These are phyloP conservation scores for Turnera subulata DNA, from an alignment of 345 rosid genomes.

Conservation along the genomic window DNA sequence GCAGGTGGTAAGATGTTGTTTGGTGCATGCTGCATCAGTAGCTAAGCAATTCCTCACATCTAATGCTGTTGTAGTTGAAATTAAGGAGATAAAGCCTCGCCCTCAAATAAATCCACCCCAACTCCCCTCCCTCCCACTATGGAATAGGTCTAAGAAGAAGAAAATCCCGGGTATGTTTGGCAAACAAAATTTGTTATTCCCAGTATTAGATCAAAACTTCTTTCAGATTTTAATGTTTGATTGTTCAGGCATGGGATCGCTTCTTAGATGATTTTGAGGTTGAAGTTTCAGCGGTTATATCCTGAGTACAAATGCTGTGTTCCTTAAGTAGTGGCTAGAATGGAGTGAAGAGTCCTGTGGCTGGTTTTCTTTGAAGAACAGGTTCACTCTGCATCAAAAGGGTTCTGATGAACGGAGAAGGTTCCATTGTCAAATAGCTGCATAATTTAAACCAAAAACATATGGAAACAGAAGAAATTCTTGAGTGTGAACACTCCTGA, in stretches of 20 bases:
- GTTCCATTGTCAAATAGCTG: too few species aligned
- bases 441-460: too few species aligned
- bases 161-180: background rate
- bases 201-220: background rate
- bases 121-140: background rate
- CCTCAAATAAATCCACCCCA: constrained; percentile 20
- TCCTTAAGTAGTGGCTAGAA: too few species aligned
- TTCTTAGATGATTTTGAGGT: too few species aligned
- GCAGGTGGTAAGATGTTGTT: constrained; percentile 87
- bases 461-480: too few species aligned
- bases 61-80: constrained; percentile 91
- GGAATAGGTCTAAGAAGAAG: background rate
- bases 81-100: constrained; percentile 57
- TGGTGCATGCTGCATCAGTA: constrained; percentile 91
- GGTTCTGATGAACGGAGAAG: too few species aligned
- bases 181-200: background rate
- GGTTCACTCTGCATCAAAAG: too few species aligned
- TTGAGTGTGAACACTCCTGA: too few species aligned
- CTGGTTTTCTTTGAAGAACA: too few species aligned
- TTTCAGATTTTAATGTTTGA: background rate
- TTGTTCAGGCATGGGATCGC: constrained; percentile 1
- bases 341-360: too few species aligned
- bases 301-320: too few species aligned
- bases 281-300: too few species aligned
- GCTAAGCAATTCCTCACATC: constrained; percentile 97